Base-by-base conservation (phyloP, 371 early-diverging fungal genomes). In the Haplosporangium sp. region DNA sequence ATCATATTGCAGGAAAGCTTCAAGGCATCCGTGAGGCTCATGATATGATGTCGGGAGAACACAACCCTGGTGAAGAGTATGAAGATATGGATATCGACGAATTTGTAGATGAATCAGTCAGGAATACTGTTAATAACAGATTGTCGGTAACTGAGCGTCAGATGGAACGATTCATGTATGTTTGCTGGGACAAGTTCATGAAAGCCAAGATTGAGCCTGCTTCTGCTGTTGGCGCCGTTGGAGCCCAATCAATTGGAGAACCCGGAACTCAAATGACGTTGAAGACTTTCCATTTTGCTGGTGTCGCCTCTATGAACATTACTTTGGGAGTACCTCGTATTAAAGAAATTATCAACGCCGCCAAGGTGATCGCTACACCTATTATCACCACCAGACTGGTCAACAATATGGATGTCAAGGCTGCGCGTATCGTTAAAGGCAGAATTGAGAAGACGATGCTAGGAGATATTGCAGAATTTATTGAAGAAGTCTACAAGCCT, bases 271-370 rank as follows among this genome's bases (percentile, higher is more conserved):
- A 99, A 85, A 99, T 99, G 99, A 99, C 99, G 53, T 87, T 99
- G 69, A 99, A 99, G 86, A 99, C 99, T 82, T 99, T 99, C 96
- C 99, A 99, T 88, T 99, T 99, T 94, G 99, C 99, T 85, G 99
- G 99, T 91, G 97, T 99, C 58, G 98, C 98, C 48, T 93, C 94
- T 82, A 98, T 98, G 97, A 99, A 98, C 92, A 94, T 99, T 72
- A 98, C 99, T 0, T 91, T 98, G 73, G 99, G 99, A 90, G 99
- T 99, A 59, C 99, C 99, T 4, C 95, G 99, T 84, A 95, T 99
- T 85, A 99, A 99, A 86, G 98, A 97, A 88, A 96, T 98, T 83
- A 97, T 96, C 79, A 95, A 95, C 75, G 95, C 94, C 19, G 90
- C 96, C 66, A 97, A 97, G 78, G 87, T 85, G 52, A 99, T 99